A percentile compares a stretch with the other conserved stretches of the same genome.
Evolutionary conservation across 768 basidiomycete species (phyloP).

Genomic region (Podaxis sp.): DNA sequence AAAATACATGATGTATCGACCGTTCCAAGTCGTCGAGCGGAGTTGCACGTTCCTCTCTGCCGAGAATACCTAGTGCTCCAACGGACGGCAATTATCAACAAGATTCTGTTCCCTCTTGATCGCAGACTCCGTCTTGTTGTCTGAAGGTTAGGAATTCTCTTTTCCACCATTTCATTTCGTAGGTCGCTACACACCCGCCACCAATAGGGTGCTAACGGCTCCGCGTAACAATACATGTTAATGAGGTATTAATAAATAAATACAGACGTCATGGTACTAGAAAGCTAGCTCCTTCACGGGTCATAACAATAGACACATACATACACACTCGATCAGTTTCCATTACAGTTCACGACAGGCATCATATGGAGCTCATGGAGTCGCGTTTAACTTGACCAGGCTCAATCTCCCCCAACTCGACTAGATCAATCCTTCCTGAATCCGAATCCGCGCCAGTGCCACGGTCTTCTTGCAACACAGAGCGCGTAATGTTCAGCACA

Average conservation of each 20-base stretch:
- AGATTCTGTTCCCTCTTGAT: too few relatives aligned
- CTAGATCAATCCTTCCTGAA: not conserved
- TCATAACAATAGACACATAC: not conserved
- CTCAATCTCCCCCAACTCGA: not conserved
- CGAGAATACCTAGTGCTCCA: too few relatives aligned
- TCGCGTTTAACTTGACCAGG: not conserved
- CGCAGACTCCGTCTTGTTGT: too few relatives aligned
- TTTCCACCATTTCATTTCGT: too few relatives aligned
- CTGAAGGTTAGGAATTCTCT: too few relatives aligned
- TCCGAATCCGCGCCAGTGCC: not conserved
- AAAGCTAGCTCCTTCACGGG: not conserved
- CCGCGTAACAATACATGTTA: too few relatives aligned
- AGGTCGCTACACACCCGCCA: too few relatives aligned
- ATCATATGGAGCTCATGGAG: not conserved
- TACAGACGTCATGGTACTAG: not conserved
- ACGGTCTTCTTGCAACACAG: not conserved
- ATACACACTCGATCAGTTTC: not conserved
- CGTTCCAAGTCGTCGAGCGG: too few relatives aligned
- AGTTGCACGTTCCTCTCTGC: too few relatives aligned
- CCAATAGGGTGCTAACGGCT: too few relatives aligned
- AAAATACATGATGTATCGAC: too few relatives aligned
- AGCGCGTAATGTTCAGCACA: not conserved
- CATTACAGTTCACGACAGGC: not conserved
- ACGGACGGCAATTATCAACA: too few relatives aligned
- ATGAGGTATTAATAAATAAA: not conserved